These are phyloP conservation scores for Melastoma malabathricum DNA, from an alignment of 345 rosid genomes.

Conservation along the genomic window DNA sequence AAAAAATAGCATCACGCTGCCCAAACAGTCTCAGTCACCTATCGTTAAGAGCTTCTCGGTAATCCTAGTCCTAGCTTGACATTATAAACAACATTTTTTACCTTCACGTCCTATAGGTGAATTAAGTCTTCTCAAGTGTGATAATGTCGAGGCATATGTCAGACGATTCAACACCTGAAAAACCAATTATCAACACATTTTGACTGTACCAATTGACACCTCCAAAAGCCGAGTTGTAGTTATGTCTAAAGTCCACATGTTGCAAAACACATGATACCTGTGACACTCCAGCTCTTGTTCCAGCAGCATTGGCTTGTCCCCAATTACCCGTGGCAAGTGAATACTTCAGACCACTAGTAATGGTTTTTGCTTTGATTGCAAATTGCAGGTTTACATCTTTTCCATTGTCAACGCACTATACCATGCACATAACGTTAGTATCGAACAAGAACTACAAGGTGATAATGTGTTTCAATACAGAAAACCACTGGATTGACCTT, in stretches of 20 bases:
- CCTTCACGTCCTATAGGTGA: conserved; percentile 99
- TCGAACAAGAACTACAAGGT: conserved; percentile 4
- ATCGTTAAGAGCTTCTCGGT: neutral
- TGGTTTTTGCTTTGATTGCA: conserved; percentile 96
- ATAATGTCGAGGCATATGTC: conserved; percentile 90
- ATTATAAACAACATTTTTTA: conserved; percentile 9
- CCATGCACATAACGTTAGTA: conserved; percentile 11
- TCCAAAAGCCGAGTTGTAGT: neutral
- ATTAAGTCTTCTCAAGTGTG: conserved; percentile 90
- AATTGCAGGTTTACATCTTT: conserved; percentile 93
- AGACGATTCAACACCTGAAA: conserved; percentile 86
- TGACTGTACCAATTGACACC: neutral
- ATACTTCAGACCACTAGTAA: conserved; percentile 93
- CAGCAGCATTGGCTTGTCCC: conserved; percentile 99
- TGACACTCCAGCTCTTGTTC: conserved; percentile 99
- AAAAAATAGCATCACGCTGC: neutral
- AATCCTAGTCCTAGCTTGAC: neutral
- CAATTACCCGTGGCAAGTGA: conserved; percentile 98
- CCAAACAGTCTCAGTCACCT: neutral
- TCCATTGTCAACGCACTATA: conserved; percentile 88
- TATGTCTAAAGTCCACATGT: too few relatives aligned
- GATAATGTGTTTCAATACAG: conserved; percentile 1
- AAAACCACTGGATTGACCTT: conserved; percentile 42
- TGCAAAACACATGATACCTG: conserved; percentile 37
- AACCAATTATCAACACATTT: conserved; percentile 2